A percentile compares a stretch with the other conserved stretches of the same genome.
phyloP scores from a whole-genome alignment of 2,329 filamentous ascomycete species.

The Bipolaris zeicola region DNA sequence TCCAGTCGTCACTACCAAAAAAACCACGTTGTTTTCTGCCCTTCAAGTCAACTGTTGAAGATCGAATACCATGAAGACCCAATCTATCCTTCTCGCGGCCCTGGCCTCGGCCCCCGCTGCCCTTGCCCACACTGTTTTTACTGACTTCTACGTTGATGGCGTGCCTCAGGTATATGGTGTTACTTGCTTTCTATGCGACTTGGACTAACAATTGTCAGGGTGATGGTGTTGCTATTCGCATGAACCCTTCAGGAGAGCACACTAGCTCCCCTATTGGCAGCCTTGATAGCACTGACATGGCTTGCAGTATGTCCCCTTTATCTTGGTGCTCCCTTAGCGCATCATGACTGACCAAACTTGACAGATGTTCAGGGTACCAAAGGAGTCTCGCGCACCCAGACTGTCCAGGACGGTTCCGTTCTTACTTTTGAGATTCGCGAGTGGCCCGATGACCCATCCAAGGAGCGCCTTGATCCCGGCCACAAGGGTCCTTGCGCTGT shows the following conservation, averaged over 20 bases:
- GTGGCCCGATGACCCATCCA: constrained; percentile 61
- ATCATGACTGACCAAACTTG: constrained; percentile 16
- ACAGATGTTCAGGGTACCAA: constrained; percentile 56
- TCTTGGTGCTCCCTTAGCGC: too few relatives aligned
- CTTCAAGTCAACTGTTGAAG: neutral
- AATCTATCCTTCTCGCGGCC: constrained; percentile 39
- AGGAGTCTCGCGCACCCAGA: constrained; percentile 57
- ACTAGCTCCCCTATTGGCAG: constrained; percentile 64
- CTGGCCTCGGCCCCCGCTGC: constrained; percentile 41
- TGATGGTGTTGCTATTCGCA: constrained; percentile 73
- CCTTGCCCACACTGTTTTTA: constrained; percentile 47
- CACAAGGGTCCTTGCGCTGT: constrained; percentile 74
- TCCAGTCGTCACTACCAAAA: neutral
- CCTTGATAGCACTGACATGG: constrained; percentile 67
- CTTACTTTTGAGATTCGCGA: constrained; percentile 71
- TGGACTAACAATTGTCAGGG: constrained; percentile 56
- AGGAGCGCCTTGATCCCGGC: constrained; percentile 63
- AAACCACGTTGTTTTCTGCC: neutral
- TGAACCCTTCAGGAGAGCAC: constrained; percentile 60
- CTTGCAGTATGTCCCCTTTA: constrained; percentile 63
- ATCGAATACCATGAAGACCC: constrained; percentile 41
- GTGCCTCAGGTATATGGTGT: constrained; percentile 32
- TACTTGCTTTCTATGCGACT: neutral
- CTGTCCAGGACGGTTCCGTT: constrained; percentile 57
- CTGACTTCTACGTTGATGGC: constrained; percentile 44